Base-by-base conservation (phyloP, 129 eudicot genomes). In the Gnaphalium uliginosum region DNA sequence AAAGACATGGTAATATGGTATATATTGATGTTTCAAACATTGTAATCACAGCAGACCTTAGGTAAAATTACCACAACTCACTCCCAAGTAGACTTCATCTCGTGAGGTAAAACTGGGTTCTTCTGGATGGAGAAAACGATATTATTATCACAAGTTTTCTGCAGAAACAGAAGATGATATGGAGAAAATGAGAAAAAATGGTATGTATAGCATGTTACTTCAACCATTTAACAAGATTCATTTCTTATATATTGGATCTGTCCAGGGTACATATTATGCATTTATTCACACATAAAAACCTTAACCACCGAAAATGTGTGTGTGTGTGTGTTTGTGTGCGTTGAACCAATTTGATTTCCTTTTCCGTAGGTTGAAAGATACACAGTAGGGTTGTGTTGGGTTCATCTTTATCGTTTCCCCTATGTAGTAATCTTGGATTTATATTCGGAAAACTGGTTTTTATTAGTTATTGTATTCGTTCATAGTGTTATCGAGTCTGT, bases 361-460 rank as follows among this genome's bases (percentile, higher is more conserved):
- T 24, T 22, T 35, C 11, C 69, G 68, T 76, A 90, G 96, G 91
- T 86, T 0, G 75, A 75, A 22, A 86, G 83, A 17, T 90, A 90
- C 46, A 79, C 87, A 0, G 85, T 87, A 81, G 96, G 96, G 8
- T 22, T 90, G 14, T 84, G 89, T 33, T 90, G 96, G 96, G 93
- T 87, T 10, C 87, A 82, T 19, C 48, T 79, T 2, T n/a, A n/a
- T n/a, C n/a, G n/a, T n/a, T n/a, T n/a, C n/a, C n/a, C n/a, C n/a
- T n/a, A n/a, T n/a, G n/a, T n/a, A n/a, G n/a, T n/a, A n/a, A n/a
- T n/a, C n/a, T n/a, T n/a, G n/a, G n/a, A n/a, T n/a, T n/a, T n/a
- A n/a, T n/a, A n/a, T n/a, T n/a, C n/a, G n/a, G n/a, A n/a, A n/a
- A n/a, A n/a, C n/a, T n/a, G n/a, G n/a, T n/a, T n/a, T n/a, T n/a